phyloP scores from a whole-genome alignment of 441 rosid species.

The Pelargonium fulgidum region DNA sequence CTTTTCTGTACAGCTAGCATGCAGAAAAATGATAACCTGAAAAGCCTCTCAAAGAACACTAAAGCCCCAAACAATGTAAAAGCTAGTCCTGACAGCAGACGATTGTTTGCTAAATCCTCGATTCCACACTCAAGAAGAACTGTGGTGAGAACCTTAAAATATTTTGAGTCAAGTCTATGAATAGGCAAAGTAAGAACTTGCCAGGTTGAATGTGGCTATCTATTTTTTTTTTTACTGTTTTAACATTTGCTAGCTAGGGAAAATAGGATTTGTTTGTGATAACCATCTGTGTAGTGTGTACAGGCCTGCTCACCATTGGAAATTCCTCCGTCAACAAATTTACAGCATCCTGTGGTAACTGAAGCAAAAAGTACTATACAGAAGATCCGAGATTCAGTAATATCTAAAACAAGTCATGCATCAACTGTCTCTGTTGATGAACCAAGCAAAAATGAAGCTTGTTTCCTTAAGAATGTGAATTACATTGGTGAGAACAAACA shows the following conservation, averaged over 20 bases:
- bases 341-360: conserved; percentile 26
- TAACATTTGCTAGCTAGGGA: background rate
- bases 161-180: conserved; percentile 11
- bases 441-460: conserved; percentile 24
- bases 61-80: conserved; percentile 33
- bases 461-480: conserved; percentile 31
- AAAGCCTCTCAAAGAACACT: conserved; percentile 27
- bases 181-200: conserved; percentile 17
- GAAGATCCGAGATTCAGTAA: conserved; percentile 31
- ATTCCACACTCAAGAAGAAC: conserved; percentile 45
- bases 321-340: conserved; percentile 30
- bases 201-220: conserved; percentile 12
- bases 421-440: conserved; percentile 24
- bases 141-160: conserved; percentile 41
- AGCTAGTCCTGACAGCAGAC: conserved; percentile 35
- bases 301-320: conserved; percentile 36
- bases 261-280: conserved; percentile 5
- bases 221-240: background rate
- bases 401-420: conserved; percentile 26
- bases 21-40: conserved; percentile 40
- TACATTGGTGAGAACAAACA: conserved; percentile 25
- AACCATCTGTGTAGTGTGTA: conserved; percentile 17
- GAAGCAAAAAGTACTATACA: conserved; percentile 28
- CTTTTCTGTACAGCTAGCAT: conserved; percentile 30
- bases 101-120: conserved; percentile 38